A percentile compares a stretch with the other conserved stretches of the same genome.
These are phyloP conservation scores for Colletotrichum echinochloae DNA, from an alignment of 2,329 filamentous ascomycete species.

Conservation along the genomic window DNA sequence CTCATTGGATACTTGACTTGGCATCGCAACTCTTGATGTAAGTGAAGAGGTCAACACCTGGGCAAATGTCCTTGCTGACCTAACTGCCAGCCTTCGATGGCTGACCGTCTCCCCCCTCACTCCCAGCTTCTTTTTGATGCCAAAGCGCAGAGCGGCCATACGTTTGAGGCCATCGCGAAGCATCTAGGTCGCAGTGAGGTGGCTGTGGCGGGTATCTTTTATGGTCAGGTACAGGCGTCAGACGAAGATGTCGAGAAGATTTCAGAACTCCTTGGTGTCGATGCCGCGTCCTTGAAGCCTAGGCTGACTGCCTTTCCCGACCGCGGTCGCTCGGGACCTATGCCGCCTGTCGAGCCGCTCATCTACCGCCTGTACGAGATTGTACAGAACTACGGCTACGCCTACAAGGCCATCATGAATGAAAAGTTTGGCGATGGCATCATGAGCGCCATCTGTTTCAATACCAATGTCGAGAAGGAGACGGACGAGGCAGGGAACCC, in stretches of 20 bases:
- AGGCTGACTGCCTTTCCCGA: slow-evolving; percentile 83
- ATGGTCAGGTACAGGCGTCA: slow-evolving; percentile 83
- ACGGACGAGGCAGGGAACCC: slow-evolving; percentile 82
- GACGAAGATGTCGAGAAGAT: slow-evolving; percentile 76
- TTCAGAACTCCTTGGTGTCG: slow-evolving; percentile 72
- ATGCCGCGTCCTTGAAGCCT: slow-evolving; percentile 65
- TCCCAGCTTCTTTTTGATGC: slow-evolving; percentile 82
- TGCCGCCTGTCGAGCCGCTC: slow-evolving; percentile 86
- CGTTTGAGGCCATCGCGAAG: slow-evolving; percentile 82
- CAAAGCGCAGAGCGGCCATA: slow-evolving; percentile 80
- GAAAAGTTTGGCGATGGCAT: slow-evolving; percentile 96
- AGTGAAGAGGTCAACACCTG: slow-evolving; percentile 30
- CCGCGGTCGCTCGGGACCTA: slow-evolving; percentile 80
- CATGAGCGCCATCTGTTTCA: slow-evolving; percentile 95
- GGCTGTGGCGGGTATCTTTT: slow-evolving; percentile 88
- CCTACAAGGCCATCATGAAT: slow-evolving; percentile 94
- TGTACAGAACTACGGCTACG: slow-evolving; percentile 96
- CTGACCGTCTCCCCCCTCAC: slow-evolving; percentile 76
- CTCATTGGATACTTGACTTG: background rate
- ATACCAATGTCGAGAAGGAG: slow-evolving; percentile 94
- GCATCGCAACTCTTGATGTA: slow-evolving; percentile 53
- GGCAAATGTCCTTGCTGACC: slow-evolving; percentile 24
- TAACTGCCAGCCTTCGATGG: slow-evolving; percentile 68
- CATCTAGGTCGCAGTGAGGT: slow-evolving; percentile 84
- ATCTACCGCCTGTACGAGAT: slow-evolving; percentile 95